Percentiles rank a stretch among this genome's conserved stretches.
phyloP scores from a whole-genome alignment of 805 yeast genomes.

The Grigorovia jiainica region DNA sequence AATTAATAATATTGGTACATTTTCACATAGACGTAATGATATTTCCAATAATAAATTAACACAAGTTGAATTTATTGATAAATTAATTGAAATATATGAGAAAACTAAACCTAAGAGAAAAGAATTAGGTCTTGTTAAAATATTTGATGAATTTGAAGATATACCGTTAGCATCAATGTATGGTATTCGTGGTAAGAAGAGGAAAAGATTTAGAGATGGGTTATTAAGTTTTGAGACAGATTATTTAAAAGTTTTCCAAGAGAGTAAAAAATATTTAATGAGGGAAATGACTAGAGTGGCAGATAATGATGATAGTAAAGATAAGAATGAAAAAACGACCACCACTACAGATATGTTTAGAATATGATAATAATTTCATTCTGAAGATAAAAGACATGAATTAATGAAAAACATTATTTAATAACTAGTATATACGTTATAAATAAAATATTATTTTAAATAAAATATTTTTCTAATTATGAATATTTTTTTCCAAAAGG shows the following conservation, averaged over 20 bases:
- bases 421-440: too few species aligned
- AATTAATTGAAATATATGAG: slow-evolving; percentile 17
- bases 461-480: too few species aligned
- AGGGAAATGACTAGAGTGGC: not conserved
- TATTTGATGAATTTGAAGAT: slow-evolving; percentile 29
- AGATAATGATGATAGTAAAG: not conserved
- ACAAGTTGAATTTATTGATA: slow-evolving; percentile 17
- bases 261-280: slow-evolving; percentile 16
- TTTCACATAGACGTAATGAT: too few species aligned
- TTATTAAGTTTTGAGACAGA: slow-evolving; percentile 29
- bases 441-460: too few species aligned
- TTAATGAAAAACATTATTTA: too few species aligned
- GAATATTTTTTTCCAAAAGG: too few species aligned
- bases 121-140: slow-evolving; percentile 25
- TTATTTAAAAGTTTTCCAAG: slow-evolving; percentile 16
- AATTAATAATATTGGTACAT: slow-evolving; percentile 6
- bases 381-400: not conserved
- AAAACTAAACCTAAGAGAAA: slow-evolving; percentile 16
- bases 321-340: not conserved
- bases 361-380: too few species aligned
- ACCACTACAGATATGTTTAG: too few species aligned
- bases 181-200: slow-evolving; percentile 30
- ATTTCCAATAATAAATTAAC: slow-evolving; percentile 6
- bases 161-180: slow-evolving; percentile 28
- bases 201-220: slow-evolving; percentile 26